A percentile compares a stretch with the other conserved stretches of the same genome.
These are phyloP conservation scores for Solanum piurae DNA, from an alignment of 257 asterid species.

Conservation along the genomic window DNA sequence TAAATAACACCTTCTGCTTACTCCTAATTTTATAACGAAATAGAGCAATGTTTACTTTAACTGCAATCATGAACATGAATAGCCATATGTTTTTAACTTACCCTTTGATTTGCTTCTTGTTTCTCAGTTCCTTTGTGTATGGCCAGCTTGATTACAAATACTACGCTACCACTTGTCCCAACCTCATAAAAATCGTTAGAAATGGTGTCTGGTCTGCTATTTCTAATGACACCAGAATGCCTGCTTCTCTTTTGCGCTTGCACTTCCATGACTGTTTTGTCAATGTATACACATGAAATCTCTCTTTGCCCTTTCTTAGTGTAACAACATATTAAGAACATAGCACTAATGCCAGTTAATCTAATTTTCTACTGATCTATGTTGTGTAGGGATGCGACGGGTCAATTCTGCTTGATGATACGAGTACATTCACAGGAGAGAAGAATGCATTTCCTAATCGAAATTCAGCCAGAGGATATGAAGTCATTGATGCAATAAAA, in stretches of 20 bases:
- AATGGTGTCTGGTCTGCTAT: conserved; percentile 59
- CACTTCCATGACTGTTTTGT: conserved; percentile 80
- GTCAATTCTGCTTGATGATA: conserved; percentile 56
- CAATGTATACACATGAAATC: conserved; percentile 15
- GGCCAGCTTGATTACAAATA: conserved; percentile 48
- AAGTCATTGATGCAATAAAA: conserved; percentile 61
- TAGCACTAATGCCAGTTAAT: background rate
- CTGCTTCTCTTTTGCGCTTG: conserved; percentile 68
- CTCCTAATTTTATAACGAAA: background rate
- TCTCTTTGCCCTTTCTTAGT: background rate
- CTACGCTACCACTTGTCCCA: conserved; percentile 49
- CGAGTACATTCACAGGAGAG: conserved; percentile 44
- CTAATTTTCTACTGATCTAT: background rate
- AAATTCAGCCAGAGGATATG: conserved; percentile 61
- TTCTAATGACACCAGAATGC: conserved; percentile 61
- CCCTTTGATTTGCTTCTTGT: conserved; percentile 18
- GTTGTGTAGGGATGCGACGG: conserved; percentile 66
- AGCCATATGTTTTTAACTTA: conserved; percentile 1
- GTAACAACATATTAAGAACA: background rate
- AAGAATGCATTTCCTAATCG: conserved; percentile 39
- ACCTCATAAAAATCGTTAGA: conserved; percentile 35
- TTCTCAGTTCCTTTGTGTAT: conserved; percentile 15
- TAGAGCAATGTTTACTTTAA: background rate
- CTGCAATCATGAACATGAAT: conserved; percentile 6
- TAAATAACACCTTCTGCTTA: conserved; percentile 18